Conservation (phyloP, 2,329 filamentous ascomycete genomes). For the Cordyceps tenuipes region DNA sequence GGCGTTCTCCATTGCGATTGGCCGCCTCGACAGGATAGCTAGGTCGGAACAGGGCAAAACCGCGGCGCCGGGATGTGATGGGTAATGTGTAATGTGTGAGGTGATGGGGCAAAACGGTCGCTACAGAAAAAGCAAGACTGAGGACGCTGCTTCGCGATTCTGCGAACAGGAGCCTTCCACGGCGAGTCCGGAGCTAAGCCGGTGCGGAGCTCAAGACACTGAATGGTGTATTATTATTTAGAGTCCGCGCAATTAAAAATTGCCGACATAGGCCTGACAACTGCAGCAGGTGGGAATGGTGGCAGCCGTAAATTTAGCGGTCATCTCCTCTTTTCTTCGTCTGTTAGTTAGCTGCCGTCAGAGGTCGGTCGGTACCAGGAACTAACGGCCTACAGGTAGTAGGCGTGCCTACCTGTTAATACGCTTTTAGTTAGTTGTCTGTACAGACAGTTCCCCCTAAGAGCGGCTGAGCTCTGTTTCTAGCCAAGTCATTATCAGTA, state of each 20-base stretch:
- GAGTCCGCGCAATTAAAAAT: too few relatives aligned
- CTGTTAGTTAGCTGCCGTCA: not conserved
- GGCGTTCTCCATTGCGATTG: not conserved
- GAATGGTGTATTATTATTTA: too few relatives aligned
- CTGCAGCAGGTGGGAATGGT: not conserved
- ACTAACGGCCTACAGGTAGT: too few relatives aligned
- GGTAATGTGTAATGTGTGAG: too few relatives aligned
- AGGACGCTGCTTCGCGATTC: not conserved
- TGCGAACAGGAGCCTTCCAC: not conserved
- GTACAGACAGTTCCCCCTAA: too few relatives aligned
- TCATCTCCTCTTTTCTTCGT: not conserved
- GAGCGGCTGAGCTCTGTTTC: not conserved
- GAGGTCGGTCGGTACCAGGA: too few relatives aligned
- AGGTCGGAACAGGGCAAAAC: not conserved
- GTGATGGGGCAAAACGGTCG: too few relatives aligned
- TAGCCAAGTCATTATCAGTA: not conserved
- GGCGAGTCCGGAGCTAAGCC: not conserved
- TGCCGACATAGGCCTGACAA: too few relatives aligned
- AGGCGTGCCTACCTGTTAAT: too few relatives aligned
- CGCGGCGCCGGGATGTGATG: not conserved
- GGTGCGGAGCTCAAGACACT: too few relatives aligned
- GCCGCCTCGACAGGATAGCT: not conserved
- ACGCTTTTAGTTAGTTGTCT: too few relatives aligned
- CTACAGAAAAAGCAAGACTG: not conserved
- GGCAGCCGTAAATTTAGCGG: conserved; percentile 2